These are phyloP conservation scores for Yarrowia osloensis DNA, from an alignment of 805 yeast genomes.

Conservation along the genomic window DNA sequence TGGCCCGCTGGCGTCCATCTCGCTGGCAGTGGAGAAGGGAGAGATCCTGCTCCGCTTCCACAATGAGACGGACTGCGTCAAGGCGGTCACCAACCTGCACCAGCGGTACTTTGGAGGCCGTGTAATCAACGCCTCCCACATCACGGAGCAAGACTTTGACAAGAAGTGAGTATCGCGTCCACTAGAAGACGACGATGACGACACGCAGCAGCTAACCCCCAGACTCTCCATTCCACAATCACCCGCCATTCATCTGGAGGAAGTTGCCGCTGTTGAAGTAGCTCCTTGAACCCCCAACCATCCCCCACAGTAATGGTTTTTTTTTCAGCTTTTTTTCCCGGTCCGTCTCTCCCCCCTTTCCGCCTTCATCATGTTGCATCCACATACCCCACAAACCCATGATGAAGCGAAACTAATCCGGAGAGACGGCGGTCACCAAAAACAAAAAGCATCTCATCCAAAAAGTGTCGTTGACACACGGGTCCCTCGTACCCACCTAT, in stretches of 20 bases:
- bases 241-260: background rate
- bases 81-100: conserved; percentile 43
- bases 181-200: background rate
- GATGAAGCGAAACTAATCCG: background rate
- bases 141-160: background rate
- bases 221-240: background rate
- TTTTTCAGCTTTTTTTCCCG: background rate
- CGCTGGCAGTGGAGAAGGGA: conserved; percentile 40
- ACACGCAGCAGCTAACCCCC: background rate
- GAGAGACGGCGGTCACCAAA: background rate
- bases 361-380: background rate
- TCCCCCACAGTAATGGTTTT: background rate
- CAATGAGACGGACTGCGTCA: conserved; percentile 35
- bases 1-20: conserved; percentile 42
- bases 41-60: conserved; percentile 42
- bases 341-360: background rate
- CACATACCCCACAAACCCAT: background rate
- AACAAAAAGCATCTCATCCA: background rate
- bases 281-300: background rate
- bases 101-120: conserved; percentile 45
- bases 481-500: background rate
- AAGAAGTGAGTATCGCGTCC: conserved; percentile 7
- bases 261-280: background rate
- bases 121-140: conserved; percentile 38
- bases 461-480: background rate